Base-by-base conservation (phyloP, 768 basidiomycete species). In the Rhodotorula toruloides region DNA sequence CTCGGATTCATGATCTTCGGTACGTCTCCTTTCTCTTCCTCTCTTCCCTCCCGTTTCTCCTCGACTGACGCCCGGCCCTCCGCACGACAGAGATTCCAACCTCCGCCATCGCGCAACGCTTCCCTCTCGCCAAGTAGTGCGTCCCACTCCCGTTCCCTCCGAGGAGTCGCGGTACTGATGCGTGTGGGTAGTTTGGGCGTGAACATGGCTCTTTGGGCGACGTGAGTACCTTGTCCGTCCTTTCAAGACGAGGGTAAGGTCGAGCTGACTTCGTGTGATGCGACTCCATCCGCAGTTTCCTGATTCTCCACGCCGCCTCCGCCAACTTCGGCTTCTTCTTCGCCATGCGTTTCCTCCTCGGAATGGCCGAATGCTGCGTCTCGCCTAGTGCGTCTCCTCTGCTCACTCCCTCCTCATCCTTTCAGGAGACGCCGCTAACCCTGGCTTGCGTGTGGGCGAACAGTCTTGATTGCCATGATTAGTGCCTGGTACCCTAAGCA, bases 401-500 rank as follows among this genome's bases (percentile, higher is more conserved):
- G 60, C n/a, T n/a, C 42, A n/a, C 32, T 25, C 44, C 34, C 29
- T 34, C 32, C 40, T 29, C 40, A 47, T 25, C 52, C 21, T 27
- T 63, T 31, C 58, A 49, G 29, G 31, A 5, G 10, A n/a, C n/a
- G n/a, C n/a, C n/a, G 29, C 21, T 31, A 9, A 65, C 53, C 11
- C 36, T n/a, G n/a, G n/a, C n/a, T n/a, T n/a, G n/a, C n/a, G n/a
- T n/a, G n/a, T n/a, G n/a, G n/a, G n/a, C n/a, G n/a, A n/a, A 2
- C 40, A 39, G 43, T 81, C 70, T 77, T 86, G 40, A 83, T 87
- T 74, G 76, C 86, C 61, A 81, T 86, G 44, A 81, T 85, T 40
- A 82, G 83, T 16, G 86, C 85, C 83, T 86, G 85, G 73, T 86
- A 86, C 76, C 85, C 84, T 78, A 86, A 86, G 76, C 79, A 85